Percentiles rank a stretch among this genome's conserved stretches.
phyloP scores from a whole-genome alignment of 257 asterid genomes.

The Nicotiana tomentosiformis region DNA sequence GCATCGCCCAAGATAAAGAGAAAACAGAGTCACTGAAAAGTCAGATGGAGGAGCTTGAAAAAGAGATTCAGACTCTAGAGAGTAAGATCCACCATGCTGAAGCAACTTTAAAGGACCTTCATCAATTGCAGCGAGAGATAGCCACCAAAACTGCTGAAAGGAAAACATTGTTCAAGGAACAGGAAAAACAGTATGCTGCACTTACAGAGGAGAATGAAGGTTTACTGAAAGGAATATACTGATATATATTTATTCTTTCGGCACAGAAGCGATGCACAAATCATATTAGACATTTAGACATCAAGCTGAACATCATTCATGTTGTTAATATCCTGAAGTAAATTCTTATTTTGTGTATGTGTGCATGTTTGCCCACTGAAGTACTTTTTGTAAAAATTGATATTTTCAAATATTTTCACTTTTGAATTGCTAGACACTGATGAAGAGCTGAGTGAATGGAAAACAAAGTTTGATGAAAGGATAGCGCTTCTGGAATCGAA shows the following conservation, averaged over 20 bases:
- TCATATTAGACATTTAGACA: background rate
- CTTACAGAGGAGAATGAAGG: constrained; percentile 81
- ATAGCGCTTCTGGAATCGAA: constrained; percentile 54
- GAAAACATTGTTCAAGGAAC: constrained; percentile 69
- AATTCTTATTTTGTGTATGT: background rate
- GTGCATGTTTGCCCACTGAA: background rate
- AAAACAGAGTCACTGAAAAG: constrained; percentile 52
- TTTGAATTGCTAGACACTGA: constrained; percentile 61
- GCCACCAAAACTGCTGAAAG: constrained; percentile 82
- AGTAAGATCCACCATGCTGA: constrained; percentile 67
- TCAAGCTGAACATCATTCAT: background rate
- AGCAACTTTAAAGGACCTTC: constrained; percentile 57
- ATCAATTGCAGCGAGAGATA: constrained; percentile 53
- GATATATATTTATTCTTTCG: background rate
- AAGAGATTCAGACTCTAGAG: constrained; percentile 54
- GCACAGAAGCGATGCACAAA: background rate
- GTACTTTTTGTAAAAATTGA: background rate
- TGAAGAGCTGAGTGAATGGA: constrained; percentile 92
- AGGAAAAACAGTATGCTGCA: constrained; percentile 53
- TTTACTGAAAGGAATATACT: constrained; percentile 16
- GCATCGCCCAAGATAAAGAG: constrained; percentile 77
- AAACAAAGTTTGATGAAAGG: constrained; percentile 74
- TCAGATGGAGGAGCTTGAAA: constrained; percentile 75
- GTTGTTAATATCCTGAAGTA: background rate
- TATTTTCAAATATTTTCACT: background rate